These are phyloP conservation scores for Medicago lupulina DNA, from an alignment of 306 rosid genomes.

Conservation along the genomic window DNA sequence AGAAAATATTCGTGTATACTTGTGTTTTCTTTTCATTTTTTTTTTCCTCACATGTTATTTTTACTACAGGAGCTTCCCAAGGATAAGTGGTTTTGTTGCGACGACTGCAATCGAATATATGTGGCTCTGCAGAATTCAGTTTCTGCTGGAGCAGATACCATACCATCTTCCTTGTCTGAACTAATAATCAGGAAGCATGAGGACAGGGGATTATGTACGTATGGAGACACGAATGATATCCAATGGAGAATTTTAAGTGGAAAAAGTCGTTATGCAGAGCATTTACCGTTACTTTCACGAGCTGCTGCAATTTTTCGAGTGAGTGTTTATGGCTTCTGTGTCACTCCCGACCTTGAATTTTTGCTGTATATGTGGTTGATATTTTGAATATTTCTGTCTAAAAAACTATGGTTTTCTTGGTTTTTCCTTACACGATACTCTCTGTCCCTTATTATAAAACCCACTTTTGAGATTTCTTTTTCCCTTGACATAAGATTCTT, in stretches of 20 bases:
- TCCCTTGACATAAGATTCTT: background rate
- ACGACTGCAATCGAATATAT: slow-evolving; percentile 80
- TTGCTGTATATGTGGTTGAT: background rate
- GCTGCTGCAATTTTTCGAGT: slow-evolving; percentile 96
- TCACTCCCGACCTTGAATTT: slow-evolving; percentile 22
- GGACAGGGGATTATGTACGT: slow-evolving; percentile 67
- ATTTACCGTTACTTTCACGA: slow-evolving; percentile 89
- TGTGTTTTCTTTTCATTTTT: slow-evolving; percentile 34
- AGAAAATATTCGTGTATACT: slow-evolving; percentile 33
- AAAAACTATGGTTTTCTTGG: background rate
- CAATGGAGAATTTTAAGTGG: slow-evolving; percentile 96
- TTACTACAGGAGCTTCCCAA: slow-evolving; percentile 84
- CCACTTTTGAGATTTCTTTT: background rate
- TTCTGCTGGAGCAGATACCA: slow-evolving; percentile 66
- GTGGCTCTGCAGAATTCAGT: slow-evolving; percentile 71
- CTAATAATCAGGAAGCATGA: slow-evolving; percentile 70
- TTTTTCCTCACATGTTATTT: slow-evolving; percentile 23
- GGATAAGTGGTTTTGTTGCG: slow-evolving; percentile 99
- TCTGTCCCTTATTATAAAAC: background rate
- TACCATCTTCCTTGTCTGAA: slow-evolving; percentile 65
- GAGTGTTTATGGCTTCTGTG: slow-evolving; percentile 47
- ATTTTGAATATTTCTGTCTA: slow-evolving; percentile 2
- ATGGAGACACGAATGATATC: slow-evolving; percentile 62
- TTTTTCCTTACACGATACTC: background rate
- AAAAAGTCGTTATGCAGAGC: slow-evolving; percentile 88